Evolutionary conservation across 257 asterid species (phyloP), one percentile per base, ranked within the genome.

Genomic region (Nicotiana tomentosiformis): DNA sequence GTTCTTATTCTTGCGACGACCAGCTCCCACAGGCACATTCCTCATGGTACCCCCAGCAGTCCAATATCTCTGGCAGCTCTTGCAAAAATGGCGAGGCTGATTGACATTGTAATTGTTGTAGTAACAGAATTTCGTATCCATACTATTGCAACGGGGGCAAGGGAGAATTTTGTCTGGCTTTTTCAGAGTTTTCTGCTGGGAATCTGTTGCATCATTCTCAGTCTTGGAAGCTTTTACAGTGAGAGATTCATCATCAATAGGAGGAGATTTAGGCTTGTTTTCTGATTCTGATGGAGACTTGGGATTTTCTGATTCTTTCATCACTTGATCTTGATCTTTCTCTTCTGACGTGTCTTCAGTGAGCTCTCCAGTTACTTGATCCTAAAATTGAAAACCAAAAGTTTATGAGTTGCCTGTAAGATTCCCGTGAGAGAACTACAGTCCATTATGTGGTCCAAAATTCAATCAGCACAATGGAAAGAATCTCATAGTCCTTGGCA

Each of bases 11-110:
- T 93, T 95, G 16, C 98, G 87, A 2, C 97, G 91, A 46, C 98
- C 98, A 9, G 98, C 97, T 49, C 98, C 98, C 39, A 95, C 97
- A 0, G 98, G 98, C 30, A 95, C 94, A 39, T 93, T 95, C 90
- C 98, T 93, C 97, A 95, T 92, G 10, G 95, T 92, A 85, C 98
- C 98, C 5, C 98, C 98, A 33, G 97, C 98, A 0, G 98, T 95
- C 98, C 98, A 95, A 67, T 95, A 95, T 88, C 98, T 89, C 82
- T 95, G 98, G 79, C 98, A 95, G 83, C 92, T 91, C 95, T 92
- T 95, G 90, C 98, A 95, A 81, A 93, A 93, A 86, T 95, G 95
- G 4, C 98, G 98, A 65, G 98, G 98, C 80, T 95, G 98, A 64
- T 90, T 92, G 39, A 91, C 82, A 29, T 95, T 95, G 91, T 95